Conservation (phyloP, 2,329 filamentous ascomycete genomes). For the Coleophoma eucalyptorum region DNA sequence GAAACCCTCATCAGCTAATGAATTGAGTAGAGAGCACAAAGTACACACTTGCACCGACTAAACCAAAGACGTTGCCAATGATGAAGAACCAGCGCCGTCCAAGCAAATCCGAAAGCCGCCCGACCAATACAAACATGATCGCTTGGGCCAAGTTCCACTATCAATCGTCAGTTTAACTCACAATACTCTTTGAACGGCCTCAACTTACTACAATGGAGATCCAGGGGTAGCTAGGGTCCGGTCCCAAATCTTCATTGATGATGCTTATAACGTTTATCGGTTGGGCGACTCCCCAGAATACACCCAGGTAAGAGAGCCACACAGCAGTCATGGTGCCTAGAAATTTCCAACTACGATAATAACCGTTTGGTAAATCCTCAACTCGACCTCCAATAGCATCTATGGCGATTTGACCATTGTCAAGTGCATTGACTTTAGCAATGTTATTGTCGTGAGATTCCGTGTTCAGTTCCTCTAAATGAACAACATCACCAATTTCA, state of each 20-base stretch:
- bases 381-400: background rate
- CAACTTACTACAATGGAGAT: no score
- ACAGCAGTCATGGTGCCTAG: background rate
- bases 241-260: background rate
- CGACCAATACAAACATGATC: conserved; percentile 13
- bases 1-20: no score
- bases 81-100: conserved; percentile 29
- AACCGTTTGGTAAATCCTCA: background rate
- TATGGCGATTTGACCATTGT: no score
- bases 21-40: no score
- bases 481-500: no score
- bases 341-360: background rate
- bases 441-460: no score
- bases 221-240: no score
- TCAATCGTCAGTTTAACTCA: no score
- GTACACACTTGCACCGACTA: conserved; percentile 33
- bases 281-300: background rate
- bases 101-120: conserved; percentile 30
- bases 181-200: no score
- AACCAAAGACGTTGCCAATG: conserved; percentile 23
- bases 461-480: no score
- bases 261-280: background rate
- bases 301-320: background rate
- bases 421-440: no score
- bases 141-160: no score